A percentile compares a stretch with the other conserved stretches of the same genome.
Conservation (phyloP, 495 filamentous ascomycete genomes). For the Trichoderma parareesei region DNA sequence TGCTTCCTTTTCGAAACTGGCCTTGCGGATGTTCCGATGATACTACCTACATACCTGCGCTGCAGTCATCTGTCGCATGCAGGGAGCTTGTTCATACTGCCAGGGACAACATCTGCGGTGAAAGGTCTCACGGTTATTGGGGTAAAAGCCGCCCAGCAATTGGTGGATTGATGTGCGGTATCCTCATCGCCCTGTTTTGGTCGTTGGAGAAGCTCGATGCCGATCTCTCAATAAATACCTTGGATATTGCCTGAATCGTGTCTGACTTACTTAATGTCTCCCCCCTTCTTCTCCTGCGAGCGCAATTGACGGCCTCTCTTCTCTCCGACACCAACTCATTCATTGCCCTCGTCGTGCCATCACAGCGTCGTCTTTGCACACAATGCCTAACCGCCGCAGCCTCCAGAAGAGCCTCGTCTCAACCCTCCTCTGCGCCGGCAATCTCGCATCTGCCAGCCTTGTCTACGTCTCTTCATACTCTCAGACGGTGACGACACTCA, state of each 20-base stretch:
- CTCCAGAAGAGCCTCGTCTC: conserved; percentile 5
- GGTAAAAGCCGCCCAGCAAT: no score
- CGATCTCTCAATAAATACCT: not conserved
- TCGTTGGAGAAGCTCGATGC: not conserved
- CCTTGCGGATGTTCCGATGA: no score
- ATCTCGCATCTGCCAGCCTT: conserved; percentile 28
- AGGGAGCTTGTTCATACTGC: no score
- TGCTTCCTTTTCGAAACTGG: not conserved
- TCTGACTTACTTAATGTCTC: not conserved
- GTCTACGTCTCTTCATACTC: conserved; percentile 57
- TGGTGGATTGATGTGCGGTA: not conserved
- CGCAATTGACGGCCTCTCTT: not conserved
- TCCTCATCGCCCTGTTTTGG: not conserved
- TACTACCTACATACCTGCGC: no score
- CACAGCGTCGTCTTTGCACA: not conserved
- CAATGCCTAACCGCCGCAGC: not conserved
- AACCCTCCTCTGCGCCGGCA: conserved; percentile 21
- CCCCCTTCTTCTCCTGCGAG: not conserved
- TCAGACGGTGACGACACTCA: conserved; percentile 48
- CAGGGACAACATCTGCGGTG: no score
- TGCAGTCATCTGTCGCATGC: no score
- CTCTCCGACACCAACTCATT: not conserved
- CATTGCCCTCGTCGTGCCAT: not conserved
- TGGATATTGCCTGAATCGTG: not conserved
- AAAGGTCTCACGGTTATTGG: no score